phyloP scores from a whole-genome alignment of 768 basidiomycete genomes.

The Solioccasus polychromus region DNA sequence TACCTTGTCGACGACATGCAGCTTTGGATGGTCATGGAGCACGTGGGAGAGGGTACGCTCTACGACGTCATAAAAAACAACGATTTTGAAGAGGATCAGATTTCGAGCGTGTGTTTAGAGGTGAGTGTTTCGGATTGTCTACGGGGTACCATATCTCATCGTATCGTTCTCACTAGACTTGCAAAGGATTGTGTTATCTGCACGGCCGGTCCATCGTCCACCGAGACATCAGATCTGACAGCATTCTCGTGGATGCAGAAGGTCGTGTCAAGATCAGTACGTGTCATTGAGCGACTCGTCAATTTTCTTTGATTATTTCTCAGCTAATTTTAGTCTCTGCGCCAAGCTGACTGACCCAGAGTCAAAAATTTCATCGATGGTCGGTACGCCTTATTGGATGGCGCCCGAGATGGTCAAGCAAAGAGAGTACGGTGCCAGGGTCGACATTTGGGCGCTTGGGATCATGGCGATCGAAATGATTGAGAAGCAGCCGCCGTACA shows the following conservation, averaged over 20 bases:
- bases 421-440: conserved; percentile 95
- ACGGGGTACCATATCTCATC: neutral
- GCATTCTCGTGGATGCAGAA: conserved; percentile 87
- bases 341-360: conserved; percentile 96
- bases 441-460: conserved; percentile 95
- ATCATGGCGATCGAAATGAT: conserved; percentile 99
- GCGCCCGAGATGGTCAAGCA: conserved; percentile 98
- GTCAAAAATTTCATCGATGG: conserved; percentile 97
- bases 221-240: conserved; percentile 96
- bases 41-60: conserved; percentile 96
- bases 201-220: conserved; percentile 95
- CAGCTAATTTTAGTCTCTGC: conserved; percentile 96
- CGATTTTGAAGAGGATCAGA: conserved; percentile 91
- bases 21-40: conserved; percentile 98
- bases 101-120: conserved; percentile 87
- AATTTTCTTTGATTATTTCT: neutral
- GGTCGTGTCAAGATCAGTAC: conserved; percentile 97
- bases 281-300: conserved; percentile 31
- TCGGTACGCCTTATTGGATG: conserved; percentile 99
- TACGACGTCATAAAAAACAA: conserved; percentile 99
- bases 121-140: conserved; percentile 55
- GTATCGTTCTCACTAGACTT: conserved; percentile 57
- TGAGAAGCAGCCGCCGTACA: conserved; percentile 93
- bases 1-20: conserved; percentile 87
- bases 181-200: conserved; percentile 89